Percentiles rank a stretch among this genome's conserved stretches.
Conservation (phyloP, 1,284 basidiomycete genomes). For the Tetrapyrgos nigripes region DNA sequence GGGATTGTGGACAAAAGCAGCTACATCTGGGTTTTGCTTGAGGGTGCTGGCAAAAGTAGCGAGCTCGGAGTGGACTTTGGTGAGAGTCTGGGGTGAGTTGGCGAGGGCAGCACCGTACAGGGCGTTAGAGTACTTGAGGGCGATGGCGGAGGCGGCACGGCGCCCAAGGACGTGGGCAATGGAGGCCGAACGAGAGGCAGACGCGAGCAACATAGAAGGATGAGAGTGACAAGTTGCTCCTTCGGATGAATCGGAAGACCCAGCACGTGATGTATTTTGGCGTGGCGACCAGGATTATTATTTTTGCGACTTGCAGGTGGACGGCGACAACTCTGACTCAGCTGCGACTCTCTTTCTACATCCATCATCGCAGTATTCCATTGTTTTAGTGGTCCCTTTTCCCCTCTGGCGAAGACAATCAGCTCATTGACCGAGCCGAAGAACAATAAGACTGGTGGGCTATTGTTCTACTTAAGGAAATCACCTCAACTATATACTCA, state of each 20-base stretch:
- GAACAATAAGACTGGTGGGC: no score
- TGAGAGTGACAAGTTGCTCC: constrained; percentile 8
- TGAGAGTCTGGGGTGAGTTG: constrained; percentile 82
- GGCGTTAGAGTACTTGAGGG: constrained; percentile 94
- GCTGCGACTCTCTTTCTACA: no score
- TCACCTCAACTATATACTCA: no score
- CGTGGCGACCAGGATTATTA: no score
- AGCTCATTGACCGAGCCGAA: no score
- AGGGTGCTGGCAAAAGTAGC: constrained; percentile 71
- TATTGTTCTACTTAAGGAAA: no score
- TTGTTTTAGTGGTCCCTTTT: no score
- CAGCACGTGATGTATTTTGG: no score
- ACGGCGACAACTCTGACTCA: no score
- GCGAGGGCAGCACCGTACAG: constrained; percentile 91
- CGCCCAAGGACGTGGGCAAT: constrained; percentile 56
- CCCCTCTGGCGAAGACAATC: no score
- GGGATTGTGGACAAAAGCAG: constrained; percentile 84
- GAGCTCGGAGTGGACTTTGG: constrained; percentile 87
- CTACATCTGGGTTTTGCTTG: constrained; percentile 67
- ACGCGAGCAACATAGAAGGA: constrained; percentile 50
- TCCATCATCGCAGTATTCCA: no score
- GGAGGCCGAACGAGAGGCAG: constrained; percentile 50
- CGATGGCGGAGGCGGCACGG: constrained; percentile 76
- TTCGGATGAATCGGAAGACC: constrained; percentile 17
- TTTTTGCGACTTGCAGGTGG: no score